These are phyloP conservation scores for Trichoderma virens DNA, from an alignment of 495 filamentous ascomycete genomes.

Conservation along the genomic window DNA sequence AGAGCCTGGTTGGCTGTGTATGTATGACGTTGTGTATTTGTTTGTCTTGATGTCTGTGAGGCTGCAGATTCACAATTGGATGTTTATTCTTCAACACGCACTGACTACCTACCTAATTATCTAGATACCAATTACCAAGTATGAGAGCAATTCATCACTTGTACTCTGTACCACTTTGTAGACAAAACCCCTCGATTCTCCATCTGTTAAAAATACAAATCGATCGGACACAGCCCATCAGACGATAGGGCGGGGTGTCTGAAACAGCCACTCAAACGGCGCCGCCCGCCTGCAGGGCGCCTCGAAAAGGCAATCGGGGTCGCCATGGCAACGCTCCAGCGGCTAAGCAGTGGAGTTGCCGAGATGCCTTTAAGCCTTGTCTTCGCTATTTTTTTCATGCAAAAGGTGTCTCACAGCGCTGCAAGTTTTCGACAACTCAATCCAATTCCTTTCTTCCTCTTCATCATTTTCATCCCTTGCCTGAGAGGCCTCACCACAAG, in stretches of 20 bases:
- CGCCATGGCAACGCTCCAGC: not conserved
- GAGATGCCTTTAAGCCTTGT: not conserved
- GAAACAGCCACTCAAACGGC: not conserved
- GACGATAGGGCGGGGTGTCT: not conserved
- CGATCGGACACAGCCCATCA: too few species aligned
- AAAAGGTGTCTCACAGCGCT: constrained; percentile 4
- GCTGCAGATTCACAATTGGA: too few species aligned
- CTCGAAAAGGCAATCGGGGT: not conserved
- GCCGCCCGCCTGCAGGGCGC: not conserved
- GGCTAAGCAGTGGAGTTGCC: not conserved
- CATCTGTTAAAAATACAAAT: too few species aligned
- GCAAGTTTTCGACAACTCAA: too few species aligned
- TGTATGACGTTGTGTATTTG: too few species aligned
- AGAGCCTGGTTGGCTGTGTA: too few species aligned
- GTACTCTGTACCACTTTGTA: too few species aligned
- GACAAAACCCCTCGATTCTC: not conserved
- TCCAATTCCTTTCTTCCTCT: not conserved
- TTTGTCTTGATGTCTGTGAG: too few species aligned
- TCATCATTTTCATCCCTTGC: not conserved
- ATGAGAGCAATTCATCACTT: too few species aligned
- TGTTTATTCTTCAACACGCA: too few species aligned
- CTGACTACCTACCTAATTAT: too few species aligned
- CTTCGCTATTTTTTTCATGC: not conserved
- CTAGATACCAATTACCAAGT: too few species aligned
- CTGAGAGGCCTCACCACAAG: not conserved